These are phyloP conservation scores for Pseudopediastrum boryanum DNA, from an alignment of 139 green algal species.

Conservation along the genomic window DNA sequence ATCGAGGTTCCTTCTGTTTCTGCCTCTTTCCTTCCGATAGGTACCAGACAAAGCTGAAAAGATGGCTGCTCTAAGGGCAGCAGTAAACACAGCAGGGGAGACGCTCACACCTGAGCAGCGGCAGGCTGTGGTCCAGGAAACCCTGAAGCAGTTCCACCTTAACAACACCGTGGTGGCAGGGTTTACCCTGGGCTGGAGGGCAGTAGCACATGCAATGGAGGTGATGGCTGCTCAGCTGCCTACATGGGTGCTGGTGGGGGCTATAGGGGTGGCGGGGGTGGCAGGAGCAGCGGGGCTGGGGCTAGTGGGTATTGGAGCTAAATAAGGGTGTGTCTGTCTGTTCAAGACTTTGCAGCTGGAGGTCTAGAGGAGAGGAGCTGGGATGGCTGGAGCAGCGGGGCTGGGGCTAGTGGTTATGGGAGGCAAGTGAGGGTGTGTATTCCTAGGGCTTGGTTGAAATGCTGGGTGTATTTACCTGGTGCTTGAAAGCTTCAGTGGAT, in stretches of 20 bases:
- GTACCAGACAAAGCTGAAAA: conserved; percentile 15
- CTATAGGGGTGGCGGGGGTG: background rate
- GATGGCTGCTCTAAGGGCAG: conserved; percentile 6
- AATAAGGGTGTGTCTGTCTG: no score
- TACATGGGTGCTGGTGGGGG: background rate
- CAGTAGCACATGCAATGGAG: conserved; percentile 9
- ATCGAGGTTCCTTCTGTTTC: no score
- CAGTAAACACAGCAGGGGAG: conserved; percentile 23
- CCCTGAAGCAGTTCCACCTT: conserved; percentile 14
- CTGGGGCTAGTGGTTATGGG: background rate
- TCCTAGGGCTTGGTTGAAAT: no score
- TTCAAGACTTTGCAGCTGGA: background rate
- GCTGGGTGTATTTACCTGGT: no score
- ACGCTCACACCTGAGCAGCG: background rate
- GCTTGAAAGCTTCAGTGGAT: no score
- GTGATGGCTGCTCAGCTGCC: background rate
- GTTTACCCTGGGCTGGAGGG: conserved; percentile 24
- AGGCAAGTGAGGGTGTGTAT: no score
- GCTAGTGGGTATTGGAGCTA: background rate
- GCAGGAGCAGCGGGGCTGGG: background rate
- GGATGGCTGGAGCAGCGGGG: background rate
- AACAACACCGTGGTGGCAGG: conserved; percentile 38
- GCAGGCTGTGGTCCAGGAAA: background rate
- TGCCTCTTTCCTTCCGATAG: background rate
- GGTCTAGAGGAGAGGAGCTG: background rate